Evolutionary conservation across 1,139 yeast genomes (phyloP), one percentile per base, ranked within the genome.

Genomic region (Neolecta irregularis): DNA sequence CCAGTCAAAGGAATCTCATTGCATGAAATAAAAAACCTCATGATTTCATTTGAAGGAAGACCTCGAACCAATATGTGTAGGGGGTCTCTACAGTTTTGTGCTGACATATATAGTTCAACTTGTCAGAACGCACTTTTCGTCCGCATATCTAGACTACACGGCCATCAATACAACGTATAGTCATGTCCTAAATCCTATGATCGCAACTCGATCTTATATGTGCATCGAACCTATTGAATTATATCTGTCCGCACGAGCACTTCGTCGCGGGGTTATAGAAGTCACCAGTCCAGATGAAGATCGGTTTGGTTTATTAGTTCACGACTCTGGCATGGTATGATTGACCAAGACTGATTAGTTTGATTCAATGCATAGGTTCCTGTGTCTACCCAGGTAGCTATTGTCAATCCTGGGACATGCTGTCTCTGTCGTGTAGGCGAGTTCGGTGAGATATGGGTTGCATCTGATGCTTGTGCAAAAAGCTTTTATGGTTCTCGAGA

Each of bases 381-480:
- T 0, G 88, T 83, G 11, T 80, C 93, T 51, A 80, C 96, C 0
- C 93, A 83, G 51, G 72, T 91, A 29, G 91, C 93, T 1, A 79
- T 88, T 43, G 96, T 88, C 4, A 91, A 91, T 46, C 98, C 98
- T 1, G 95, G 85, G 52, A 88, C 95, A 0, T 57, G 69, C 34
- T 59, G 61, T 36, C 59, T 83, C 12, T 88, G 98, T 54, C 71
- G 69, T 42, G 76, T 74, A 40, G 96, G 96, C n/a, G 98, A 91
- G 53, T 75, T 73, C 53, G 99, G 99, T 26, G 98, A 88, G 57
- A 83, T 88, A 32, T 88, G 98, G 98, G 91, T 88, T 2, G 70
- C 78, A 43, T 77, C 93, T 1, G 93, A 83, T 46, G 93, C 88
- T 1, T 81, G 75, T 47, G 74, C 74, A 24, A 54, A 62, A 6